A percentile compares a stretch with the other conserved stretches of the same genome.
These are phyloP conservation scores for Sphenostylis stenocarpa DNA, from an alignment of 306 rosid species.

Conservation along the genomic window DNA sequence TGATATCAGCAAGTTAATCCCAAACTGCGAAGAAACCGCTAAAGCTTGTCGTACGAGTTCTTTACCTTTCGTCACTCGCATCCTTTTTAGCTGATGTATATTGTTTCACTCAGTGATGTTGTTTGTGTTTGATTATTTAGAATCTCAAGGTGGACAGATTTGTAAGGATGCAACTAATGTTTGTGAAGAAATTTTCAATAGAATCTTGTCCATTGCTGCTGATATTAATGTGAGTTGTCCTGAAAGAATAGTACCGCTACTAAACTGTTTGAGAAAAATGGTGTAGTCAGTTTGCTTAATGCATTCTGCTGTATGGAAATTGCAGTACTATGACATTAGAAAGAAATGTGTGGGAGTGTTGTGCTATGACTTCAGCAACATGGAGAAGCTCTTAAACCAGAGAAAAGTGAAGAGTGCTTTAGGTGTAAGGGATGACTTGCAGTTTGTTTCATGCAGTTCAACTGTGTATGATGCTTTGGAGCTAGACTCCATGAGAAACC, in stretches of 20 bases:
- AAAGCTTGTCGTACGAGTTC: conserved; percentile 52
- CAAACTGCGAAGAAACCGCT: conserved; percentile 46
- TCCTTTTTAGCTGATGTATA: background rate
- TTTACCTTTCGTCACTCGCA: background rate
- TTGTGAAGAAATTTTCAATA: conserved; percentile 47
- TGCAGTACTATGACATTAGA: conserved; percentile 84
- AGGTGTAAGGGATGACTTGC: conserved; percentile 62
- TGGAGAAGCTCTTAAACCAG: conserved; percentile 61
- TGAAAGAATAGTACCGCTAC: background rate
- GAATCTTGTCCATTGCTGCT: conserved; percentile 39
- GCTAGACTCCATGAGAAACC: conserved; percentile 76
- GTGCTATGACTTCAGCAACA: conserved; percentile 78
- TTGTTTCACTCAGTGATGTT: background rate
- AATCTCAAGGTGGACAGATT: conserved; percentile 49
- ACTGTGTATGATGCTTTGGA: conserved; percentile 52
- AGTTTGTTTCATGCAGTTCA: conserved; percentile 65
- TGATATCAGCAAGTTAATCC: conserved; percentile 46
- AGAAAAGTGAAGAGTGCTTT: conserved; percentile 53
- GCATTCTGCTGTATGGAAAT: background rate
- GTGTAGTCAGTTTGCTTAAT: background rate
- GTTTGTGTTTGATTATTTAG: conserved; percentile 43
- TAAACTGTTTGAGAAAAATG: too few species aligned
- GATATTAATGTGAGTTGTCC: conserved; percentile 57
- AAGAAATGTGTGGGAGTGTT: conserved; percentile 69
- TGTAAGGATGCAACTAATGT: conserved; percentile 38